Percentiles rank a stretch among this genome's conserved stretches.
phyloP scores from a whole-genome alignment of 148 eudicot genomes.

The Rhododendron simsii region DNA sequence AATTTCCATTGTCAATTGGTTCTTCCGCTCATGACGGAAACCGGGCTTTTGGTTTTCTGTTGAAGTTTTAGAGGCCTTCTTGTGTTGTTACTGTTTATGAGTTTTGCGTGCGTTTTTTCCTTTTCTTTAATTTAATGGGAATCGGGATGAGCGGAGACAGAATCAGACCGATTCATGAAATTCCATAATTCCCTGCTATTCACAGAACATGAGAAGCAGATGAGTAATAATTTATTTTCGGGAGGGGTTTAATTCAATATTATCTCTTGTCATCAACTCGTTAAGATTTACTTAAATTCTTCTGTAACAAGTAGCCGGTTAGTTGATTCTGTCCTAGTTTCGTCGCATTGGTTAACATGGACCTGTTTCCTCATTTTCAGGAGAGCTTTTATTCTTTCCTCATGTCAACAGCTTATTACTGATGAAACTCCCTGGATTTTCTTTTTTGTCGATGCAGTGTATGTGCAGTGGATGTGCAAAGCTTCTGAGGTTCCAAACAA shows the following conservation, averaged over 20 bases:
- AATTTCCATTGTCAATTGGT: background rate
- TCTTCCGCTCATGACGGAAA: background rate
- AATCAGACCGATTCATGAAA: background rate
- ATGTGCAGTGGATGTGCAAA: constrained; percentile 98
- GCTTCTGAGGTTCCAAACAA: constrained; percentile 87
- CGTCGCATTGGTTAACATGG: background rate
- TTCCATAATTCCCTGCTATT: background rate
- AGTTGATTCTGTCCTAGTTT: background rate
- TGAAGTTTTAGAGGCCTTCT: background rate
- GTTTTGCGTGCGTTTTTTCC: background rate
- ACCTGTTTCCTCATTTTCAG: background rate
- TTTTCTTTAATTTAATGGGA: background rate
- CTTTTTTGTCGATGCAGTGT: constrained; percentile 56
- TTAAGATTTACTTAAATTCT: background rate
- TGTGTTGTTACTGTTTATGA: background rate
- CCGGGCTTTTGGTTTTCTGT: background rate
- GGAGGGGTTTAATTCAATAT: background rate
- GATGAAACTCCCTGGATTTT: background rate
- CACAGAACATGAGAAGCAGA: background rate
- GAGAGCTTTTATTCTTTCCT: background rate
- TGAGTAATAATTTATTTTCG: background rate
- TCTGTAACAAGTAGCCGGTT: background rate
- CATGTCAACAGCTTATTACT: background rate
- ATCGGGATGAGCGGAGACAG: background rate
- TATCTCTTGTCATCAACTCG: background rate